Base-by-base conservation (phyloP, 1,284 basidiomycete species). In the Cryptococcus wingfieldii region DNA sequence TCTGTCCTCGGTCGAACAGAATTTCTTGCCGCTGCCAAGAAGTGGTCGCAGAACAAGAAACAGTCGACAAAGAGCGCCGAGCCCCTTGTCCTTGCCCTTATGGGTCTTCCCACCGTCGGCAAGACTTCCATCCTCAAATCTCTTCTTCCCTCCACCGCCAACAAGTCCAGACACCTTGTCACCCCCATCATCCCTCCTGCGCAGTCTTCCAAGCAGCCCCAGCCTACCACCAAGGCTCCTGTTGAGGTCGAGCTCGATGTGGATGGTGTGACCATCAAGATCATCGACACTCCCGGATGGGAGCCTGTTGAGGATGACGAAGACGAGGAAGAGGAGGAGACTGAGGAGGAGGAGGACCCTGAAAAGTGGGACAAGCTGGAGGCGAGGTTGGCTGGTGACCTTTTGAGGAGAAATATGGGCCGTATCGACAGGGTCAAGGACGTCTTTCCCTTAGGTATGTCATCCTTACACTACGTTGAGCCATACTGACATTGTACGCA, bases 361-460 rank as follows among this genome's bases (percentile, higher is more conserved):
- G 79, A 79, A 38, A 74, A 76, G 39, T 78, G 79, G 64, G 78
- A 80, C 56, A 63, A 71, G 23, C 61, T 77, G 56, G 79, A 80
- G 56, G 74, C 69, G 12, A 66, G 75, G 37, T 83, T 85, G 44
- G 83, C 83, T 14, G 83, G 80, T 44, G 90, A 93, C 67, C 81
- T 90, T 56, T 75, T 94, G 25, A 69, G 91, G 62, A 82, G 92
- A 54, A 89, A 86, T 70, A 83, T 88, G 63, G 89, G 94, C 38
- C 84, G 89, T 64, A 86, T 97, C 42, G 95, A 97, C 73, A 82
- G 87, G 42, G 80, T 97, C 56, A 89, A 91, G 72, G 92, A 97
- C 69, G 87, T 90, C 27, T 76, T 86, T 54, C 84, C 83, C 18
- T 84, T 88, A 50, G 82, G 90, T 90, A 70, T 62, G 83, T 79